A percentile compares a stretch with the other conserved stretches of the same genome.
These are phyloP conservation scores for Trichoderma gamsii DNA, from an alignment of 495 filamentous ascomycete species.

Conservation along the genomic window DNA sequence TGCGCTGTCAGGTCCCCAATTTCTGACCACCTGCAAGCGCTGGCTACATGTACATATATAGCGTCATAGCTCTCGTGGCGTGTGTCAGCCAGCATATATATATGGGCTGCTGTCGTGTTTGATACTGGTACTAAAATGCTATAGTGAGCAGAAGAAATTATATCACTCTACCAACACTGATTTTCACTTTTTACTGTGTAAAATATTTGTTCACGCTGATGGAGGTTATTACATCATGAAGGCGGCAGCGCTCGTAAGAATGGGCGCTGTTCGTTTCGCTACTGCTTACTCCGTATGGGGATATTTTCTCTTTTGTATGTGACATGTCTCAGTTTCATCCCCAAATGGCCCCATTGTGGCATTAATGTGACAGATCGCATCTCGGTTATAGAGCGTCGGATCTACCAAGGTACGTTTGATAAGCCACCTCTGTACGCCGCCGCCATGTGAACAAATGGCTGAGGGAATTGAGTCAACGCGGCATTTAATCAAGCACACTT, in stretches of 20 bases:
- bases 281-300: neutral
- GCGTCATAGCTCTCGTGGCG: neutral
- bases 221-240: too few species aligned
- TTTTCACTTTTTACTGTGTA: too few species aligned
- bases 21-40: neutral
- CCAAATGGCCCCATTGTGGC: neutral
- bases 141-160: too few species aligned
- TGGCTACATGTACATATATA: neutral
- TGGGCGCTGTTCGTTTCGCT: too few species aligned
- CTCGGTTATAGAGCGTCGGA: neutral
- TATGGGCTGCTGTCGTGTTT: too few species aligned
- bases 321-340: neutral
- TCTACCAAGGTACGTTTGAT: neutral
- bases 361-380: conserved; percentile 7
- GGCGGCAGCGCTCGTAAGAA: too few species aligned
- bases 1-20: neutral
- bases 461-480: neutral
- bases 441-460: neutral
- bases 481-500: neutral
- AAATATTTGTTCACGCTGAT: too few species aligned
- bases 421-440: neutral
- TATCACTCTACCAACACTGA: too few species aligned
- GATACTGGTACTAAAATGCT: too few species aligned
- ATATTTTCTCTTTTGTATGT: neutral
- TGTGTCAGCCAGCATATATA: neutral